Conservation (phyloP, 2,329 filamentous ascomycete species). For the Xylariaceae sp. region DNA sequence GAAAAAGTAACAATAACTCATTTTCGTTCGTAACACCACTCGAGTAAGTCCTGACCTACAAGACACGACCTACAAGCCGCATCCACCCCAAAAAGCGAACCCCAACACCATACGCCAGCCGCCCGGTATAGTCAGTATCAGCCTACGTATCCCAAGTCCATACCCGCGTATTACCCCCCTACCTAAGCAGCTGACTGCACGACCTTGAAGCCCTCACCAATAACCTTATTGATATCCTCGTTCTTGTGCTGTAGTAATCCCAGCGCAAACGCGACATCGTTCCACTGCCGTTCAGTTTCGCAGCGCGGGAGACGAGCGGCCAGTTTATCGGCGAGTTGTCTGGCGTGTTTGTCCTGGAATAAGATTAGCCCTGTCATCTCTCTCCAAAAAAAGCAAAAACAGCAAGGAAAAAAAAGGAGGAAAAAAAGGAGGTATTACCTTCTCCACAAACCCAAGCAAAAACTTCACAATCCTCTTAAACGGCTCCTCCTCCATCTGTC, state of each 20-base stretch:
- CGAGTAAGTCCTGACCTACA: too few relatives aligned
- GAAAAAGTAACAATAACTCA: too few relatives aligned
- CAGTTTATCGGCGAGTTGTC: conserved; percentile 87
- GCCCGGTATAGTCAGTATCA: not conserved
- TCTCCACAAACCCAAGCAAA: conserved; percentile 91
- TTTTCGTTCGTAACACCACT: too few relatives aligned
- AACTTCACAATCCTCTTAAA: conserved; percentile 87
- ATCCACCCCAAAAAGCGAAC: not conserved
- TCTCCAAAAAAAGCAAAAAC: conserved; percentile 49
- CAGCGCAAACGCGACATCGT: conserved; percentile 89
- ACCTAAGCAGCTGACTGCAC: conserved; percentile 52
- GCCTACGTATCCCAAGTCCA: not conserved
- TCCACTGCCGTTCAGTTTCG: conserved; percentile 93
- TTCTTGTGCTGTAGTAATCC: conserved; percentile 89
- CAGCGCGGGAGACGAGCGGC: conserved; percentile 79
- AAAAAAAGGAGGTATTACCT: conserved; percentile 49
- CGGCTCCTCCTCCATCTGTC: conserved; percentile 78
- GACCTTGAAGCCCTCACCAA: conserved; percentile 71
- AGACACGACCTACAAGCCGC: too few relatives aligned
- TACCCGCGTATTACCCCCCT: not conserved
- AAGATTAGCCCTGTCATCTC: conserved; percentile 49
- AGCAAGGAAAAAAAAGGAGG: conserved; percentile 20
- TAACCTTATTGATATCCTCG: conserved; percentile 74
- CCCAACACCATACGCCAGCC: conserved; percentile 4
- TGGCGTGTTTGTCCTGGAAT: conserved; percentile 86